Conservation (phyloP, 768 basidiomycete genomes). For the Suillus brevipes region DNA sequence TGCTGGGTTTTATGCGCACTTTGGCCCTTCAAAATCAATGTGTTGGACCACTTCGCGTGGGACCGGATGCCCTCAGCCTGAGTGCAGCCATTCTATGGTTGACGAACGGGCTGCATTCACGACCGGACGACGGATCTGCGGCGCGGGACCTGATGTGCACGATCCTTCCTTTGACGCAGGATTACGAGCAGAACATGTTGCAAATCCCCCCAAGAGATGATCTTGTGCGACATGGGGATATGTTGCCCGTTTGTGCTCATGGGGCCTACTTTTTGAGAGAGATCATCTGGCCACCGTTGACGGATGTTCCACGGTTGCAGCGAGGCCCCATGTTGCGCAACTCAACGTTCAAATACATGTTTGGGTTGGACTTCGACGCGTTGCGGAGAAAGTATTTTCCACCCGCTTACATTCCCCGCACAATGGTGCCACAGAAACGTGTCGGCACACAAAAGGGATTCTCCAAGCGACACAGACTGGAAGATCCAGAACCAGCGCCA, state of each 20-base stretch:
- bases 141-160: conserved; percentile 21
- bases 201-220: background rate
- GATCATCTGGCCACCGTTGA: background rate
- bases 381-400: background rate
- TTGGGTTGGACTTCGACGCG: background rate
- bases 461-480: background rate
- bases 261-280: background rate
- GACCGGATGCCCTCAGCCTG: conserved; percentile 17
- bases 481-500: background rate
- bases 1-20: background rate
- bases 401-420: background rate
- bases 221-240: background rate
- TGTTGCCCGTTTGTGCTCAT: background rate
- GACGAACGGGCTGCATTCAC: conserved; percentile 27
- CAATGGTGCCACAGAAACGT: background rate
- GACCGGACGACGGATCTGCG: conserved; percentile 22
- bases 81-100: conserved; percentile 24
- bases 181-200: background rate
- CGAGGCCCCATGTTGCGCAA: background rate
- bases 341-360: background rate
- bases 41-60: background rate
- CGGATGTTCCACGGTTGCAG: background rate
- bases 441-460: background rate
- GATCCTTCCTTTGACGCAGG: conserved; percentile 26
- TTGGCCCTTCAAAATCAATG: conserved; percentile 23